Evolutionary conservation across 75 land plant species (phyloP).

Genomic region (Sequoiadendron giganteum): DNA sequence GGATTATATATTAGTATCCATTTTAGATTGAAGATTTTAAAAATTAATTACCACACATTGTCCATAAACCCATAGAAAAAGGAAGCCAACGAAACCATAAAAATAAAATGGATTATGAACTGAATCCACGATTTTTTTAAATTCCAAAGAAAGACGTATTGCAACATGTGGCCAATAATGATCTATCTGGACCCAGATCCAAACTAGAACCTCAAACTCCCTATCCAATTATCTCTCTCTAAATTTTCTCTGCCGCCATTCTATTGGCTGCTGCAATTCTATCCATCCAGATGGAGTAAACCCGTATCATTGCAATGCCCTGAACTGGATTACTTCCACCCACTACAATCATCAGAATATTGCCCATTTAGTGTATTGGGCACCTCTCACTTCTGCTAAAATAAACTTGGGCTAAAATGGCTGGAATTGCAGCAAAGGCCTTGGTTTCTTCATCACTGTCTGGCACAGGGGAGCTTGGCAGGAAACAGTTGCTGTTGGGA

Average conservation of each 20-base stretch:
- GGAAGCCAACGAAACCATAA: no score
- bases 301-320: background rate
- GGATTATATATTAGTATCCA: no score
- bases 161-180: background rate
- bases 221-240: background rate
- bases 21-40: no score
- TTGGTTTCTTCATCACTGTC: background rate
- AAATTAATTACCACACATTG: no score
- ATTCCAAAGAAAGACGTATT: background rate
- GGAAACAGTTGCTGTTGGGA: constrained; percentile 4
- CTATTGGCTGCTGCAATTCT: background rate
- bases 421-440: constrained; percentile 12
- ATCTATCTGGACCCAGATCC: background rate
- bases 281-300: background rate
- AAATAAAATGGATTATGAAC: no score
- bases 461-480: background rate
- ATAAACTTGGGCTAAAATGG: background rate
- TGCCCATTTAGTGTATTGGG: background rate
- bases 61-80: no score
- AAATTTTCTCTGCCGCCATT: background rate
- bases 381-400: background rate
- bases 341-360: background rate
- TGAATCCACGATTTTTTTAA: no score
- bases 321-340: background rate
- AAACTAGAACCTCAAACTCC: background rate